A percentile compares a stretch with the other conserved stretches of the same genome.
phyloP scores from a whole-genome alignment of 805 yeast species.

The Cyberlindnera euphorbiiphila region DNA sequence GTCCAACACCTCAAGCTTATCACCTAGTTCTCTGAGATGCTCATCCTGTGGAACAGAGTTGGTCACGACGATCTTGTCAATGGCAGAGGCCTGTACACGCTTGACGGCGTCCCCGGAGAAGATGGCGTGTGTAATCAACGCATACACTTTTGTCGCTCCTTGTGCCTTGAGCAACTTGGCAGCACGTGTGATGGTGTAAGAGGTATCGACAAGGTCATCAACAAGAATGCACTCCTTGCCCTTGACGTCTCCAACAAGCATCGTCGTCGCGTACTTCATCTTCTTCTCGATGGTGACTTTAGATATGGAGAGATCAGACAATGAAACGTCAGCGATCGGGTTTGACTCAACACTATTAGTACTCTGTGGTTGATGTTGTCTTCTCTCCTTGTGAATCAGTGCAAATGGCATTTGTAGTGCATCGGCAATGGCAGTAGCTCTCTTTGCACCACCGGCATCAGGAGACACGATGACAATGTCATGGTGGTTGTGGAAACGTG shows the following conservation, averaged over 20 bases:
- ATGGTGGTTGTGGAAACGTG: slow-evolving; percentile 71
- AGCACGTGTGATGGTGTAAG: slow-evolving; percentile 87
- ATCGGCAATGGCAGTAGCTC: slow-evolving; percentile 95
- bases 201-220: slow-evolving; percentile 93
- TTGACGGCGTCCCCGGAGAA: slow-evolving; percentile 88
- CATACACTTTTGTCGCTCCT: slow-evolving; percentile 85
- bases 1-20: slow-evolving; percentile 75
- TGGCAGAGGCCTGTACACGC: slow-evolving; percentile 59
- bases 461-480: slow-evolving; percentile 94
- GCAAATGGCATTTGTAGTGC: slow-evolving; percentile 86
- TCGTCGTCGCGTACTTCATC: slow-evolving; percentile 66
- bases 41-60: slow-evolving; percentile 85
- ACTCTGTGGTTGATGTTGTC: slow-evolving; percentile 40
- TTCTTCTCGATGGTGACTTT: slow-evolving; percentile 19
- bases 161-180: slow-evolving; percentile 89
- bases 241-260: slow-evolving; percentile 94
- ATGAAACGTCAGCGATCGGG: slow-evolving; percentile 5
- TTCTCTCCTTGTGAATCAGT: slow-evolving; percentile 88
- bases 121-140: slow-evolving; percentile 87
- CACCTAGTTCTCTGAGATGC: slow-evolving; percentile 49
- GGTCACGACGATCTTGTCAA: slow-evolving; percentile 84
- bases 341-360: slow-evolving; percentile 21
- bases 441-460: slow-evolving; percentile 98
- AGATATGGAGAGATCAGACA: slow-evolving; percentile 4
- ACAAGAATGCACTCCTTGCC: slow-evolving; percentile 83